These are phyloP conservation scores for Bidens hawaiensis DNA, from an alignment of 140 eudicot species.

Conservation along the genomic window DNA sequence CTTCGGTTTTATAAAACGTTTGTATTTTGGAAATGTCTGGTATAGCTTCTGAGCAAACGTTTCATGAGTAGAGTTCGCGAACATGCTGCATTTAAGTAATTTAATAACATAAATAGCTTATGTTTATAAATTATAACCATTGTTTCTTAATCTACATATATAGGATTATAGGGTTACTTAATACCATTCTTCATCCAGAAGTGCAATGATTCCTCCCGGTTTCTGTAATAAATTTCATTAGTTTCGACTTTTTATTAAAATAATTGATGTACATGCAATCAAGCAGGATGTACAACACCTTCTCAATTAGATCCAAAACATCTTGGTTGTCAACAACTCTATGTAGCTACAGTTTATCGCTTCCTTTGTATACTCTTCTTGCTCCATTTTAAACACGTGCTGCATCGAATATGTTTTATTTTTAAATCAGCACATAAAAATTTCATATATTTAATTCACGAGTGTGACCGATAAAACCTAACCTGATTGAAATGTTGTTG, in stretches of 20 bases:
- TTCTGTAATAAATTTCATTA: constrained; percentile 49
- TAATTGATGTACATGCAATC: neutral
- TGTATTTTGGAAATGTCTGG: constrained; percentile 71
- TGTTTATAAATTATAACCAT: neutral
- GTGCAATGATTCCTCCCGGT: constrained; percentile 97
- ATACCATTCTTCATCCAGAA: constrained; percentile 96
- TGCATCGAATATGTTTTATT: constrained; percentile 14
- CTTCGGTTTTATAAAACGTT: constrained; percentile 89
- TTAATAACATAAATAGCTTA: neutral
- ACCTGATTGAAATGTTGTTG: constrained; percentile 99
- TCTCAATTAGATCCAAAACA: constrained; percentile 85
- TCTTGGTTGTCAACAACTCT: constrained; percentile 89
- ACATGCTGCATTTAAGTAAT: constrained; percentile 68
- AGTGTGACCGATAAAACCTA: constrained; percentile 10
- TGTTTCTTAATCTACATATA: neutral
- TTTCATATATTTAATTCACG: neutral
- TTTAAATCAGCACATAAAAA: constrained; percentile 2
- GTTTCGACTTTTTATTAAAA: constrained; percentile 6
- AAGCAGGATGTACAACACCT: constrained; percentile 40
- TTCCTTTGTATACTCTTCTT: constrained; percentile 81
- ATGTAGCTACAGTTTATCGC: constrained; percentile 95
- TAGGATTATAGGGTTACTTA: no score
- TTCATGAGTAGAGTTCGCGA: constrained; percentile 96
- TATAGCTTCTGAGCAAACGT: constrained; percentile 96
- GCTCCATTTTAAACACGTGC: constrained; percentile 98